Conservation (phyloP, 345 rosid species). For the Lepidium africanum region DNA sequence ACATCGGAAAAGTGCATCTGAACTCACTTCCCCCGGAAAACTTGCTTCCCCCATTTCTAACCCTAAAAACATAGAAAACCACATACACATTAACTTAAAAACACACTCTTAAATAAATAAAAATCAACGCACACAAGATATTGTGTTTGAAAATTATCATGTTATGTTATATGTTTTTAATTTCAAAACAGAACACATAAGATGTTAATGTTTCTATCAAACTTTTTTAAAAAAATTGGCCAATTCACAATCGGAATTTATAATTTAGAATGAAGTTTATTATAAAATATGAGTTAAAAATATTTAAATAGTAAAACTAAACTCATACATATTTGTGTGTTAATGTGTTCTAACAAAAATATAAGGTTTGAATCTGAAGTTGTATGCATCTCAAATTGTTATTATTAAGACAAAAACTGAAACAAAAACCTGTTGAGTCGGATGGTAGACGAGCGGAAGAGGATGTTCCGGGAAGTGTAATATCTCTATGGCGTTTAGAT, state of each 20-base stretch:
- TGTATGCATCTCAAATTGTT: neutral
- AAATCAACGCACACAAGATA: neutral
- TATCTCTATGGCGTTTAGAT: conserved; percentile 22
- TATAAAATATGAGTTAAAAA: neutral
- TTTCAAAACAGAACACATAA: conserved; percentile 3
- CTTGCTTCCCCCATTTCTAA: conserved; percentile 48
- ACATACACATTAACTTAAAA: neutral
- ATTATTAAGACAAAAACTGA: neutral
- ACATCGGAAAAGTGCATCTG: conserved; percentile 67
- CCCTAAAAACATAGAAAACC: conserved; percentile 39
- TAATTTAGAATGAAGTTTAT: neutral
- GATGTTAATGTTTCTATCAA: neutral
- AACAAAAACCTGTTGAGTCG: conserved; percentile 19
- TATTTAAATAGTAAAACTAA: neutral
- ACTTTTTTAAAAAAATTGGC: neutral
- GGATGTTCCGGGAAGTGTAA: conserved; percentile 10
- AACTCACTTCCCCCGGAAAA: conserved; percentile 67
- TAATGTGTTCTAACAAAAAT: neutral
- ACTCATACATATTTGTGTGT: neutral
- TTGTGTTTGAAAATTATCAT: neutral
- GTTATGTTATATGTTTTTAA: neutral
- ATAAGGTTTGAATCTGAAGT: conserved; percentile 11
- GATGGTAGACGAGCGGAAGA: conserved; percentile 22
- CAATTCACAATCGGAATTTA: neutral
- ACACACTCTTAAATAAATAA: no score